phyloP scores from a whole-genome alignment of 1,139 yeast genomes.

The Nadsonia starkeyi-henricii region DNA sequence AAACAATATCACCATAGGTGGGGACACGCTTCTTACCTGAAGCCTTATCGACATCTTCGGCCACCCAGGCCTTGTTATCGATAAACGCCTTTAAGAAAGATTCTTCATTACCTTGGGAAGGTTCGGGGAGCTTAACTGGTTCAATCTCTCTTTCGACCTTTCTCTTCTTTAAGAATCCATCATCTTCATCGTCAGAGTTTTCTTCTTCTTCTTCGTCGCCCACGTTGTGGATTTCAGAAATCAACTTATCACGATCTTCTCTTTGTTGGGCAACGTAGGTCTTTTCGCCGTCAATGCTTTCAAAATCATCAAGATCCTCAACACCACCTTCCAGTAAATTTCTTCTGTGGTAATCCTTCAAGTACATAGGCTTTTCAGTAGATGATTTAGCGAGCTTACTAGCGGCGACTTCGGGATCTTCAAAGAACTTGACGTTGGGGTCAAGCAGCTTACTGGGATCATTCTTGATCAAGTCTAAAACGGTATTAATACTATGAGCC shows the following conservation, averaged over 20 bases:
- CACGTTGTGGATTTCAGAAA: conserved; percentile 62
- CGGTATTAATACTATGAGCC: conserved; percentile 63
- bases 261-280: conserved; percentile 58
- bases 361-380: conserved; percentile 60
- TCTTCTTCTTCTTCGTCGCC: conserved; percentile 32
- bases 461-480: conserved; percentile 55
- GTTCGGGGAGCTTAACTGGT: conserved; percentile 47
- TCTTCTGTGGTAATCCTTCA: conserved; percentile 87
- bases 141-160: conserved; percentile 25
- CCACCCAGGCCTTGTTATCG: conserved; percentile 79
- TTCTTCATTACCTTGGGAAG: conserved; percentile 41
- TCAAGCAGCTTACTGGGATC: conserved; percentile 51
- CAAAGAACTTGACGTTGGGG: conserved; percentile 55
- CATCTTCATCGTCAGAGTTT: conserved; percentile 31
- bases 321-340: conserved; percentile 45
- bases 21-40: conserved; percentile 39
- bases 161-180: conserved; percentile 48
- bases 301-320: conserved; percentile 34
- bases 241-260: conserved; percentile 58
- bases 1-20: conserved; percentile 33
- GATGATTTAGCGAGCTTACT: conserved; percentile 21
- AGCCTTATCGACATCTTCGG: conserved; percentile 34
- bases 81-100: conserved; percentile 63
- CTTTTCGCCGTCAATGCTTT: conserved; percentile 38
- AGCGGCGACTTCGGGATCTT: conserved; percentile 25